Conservation (phyloP, 2,329 filamentous ascomycete genomes). For the Emmonsiellopsis sp. region DNA sequence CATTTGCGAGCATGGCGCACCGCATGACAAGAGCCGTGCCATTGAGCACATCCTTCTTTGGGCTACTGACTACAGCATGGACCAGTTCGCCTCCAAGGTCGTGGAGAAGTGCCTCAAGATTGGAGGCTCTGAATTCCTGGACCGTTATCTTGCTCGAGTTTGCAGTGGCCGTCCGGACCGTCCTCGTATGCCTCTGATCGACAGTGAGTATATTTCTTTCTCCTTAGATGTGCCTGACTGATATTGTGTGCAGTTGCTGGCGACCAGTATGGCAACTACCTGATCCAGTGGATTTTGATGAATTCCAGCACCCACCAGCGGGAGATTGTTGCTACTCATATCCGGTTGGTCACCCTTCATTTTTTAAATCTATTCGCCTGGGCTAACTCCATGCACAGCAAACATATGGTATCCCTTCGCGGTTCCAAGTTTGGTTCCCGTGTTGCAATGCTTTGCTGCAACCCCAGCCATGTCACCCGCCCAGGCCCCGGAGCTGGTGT, state of each 20-base stretch:
- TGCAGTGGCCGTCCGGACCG: conserved; percentile 85
- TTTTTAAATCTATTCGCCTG: conserved; percentile 2
- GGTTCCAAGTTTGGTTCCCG: conserved; percentile 98
- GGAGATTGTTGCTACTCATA: conserved; percentile 85
- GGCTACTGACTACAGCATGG: conserved; percentile 94
- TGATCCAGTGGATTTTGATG: conserved; percentile 93
- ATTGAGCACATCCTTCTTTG: conserved; percentile 92
- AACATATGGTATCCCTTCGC: conserved; percentile 98
- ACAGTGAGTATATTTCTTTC: conserved; percentile 49
- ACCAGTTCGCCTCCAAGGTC: conserved; percentile 97
- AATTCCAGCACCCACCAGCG: conserved; percentile 81
- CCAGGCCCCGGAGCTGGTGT: conserved; percentile 74
- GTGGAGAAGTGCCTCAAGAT: conserved; percentile 99
- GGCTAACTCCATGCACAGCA: conserved; percentile 37
- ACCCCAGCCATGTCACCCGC: conserved; percentile 79
- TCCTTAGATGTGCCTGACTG: background rate
- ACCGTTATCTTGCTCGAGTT: conserved; percentile 86
- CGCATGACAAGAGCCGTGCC: conserved; percentile 82
- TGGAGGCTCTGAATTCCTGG: conserved; percentile 78
- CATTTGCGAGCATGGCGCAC: conserved; percentile 91
- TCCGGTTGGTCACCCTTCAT: conserved; percentile 45
- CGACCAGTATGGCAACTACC: conserved; percentile 97
- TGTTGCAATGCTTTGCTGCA: conserved; percentile 97
- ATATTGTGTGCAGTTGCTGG: conserved; percentile 56
- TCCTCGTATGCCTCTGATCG: conserved; percentile 91